Evolutionary conservation across 306 rosid genomes (phyloP), one percentile per base, ranked within the genome.

Genomic region (Trifolium fragiferum): DNA sequence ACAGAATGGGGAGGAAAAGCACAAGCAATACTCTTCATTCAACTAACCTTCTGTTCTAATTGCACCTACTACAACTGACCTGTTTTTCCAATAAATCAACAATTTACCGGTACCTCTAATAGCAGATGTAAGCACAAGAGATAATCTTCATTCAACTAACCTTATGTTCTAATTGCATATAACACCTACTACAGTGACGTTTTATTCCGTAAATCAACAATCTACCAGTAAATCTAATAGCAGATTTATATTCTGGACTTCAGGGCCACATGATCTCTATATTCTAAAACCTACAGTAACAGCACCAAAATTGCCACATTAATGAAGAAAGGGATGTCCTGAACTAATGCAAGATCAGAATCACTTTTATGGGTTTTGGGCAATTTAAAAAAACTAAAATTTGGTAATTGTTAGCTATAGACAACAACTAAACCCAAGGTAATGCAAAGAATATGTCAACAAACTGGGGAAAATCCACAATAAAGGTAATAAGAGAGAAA

Each of bases 301-400:
- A 51, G 66, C 40, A 20, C 21, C 37, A 47, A 66, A 72, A 35
- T 35, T 6, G n/a, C 64, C 61, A 38, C 60, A 27, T 70, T 12
- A 58, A 80, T 33, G 58, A 61, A 75, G 62, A 63, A 66, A 47
- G 61, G 66, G 41, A 71, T 55, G 78, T 14, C 37, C 27, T 43
- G 25, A 21, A 67, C 63, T 62, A 33, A 12, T 58, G 33, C 4
- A 59, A 64, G 7, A 38, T 35, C 47, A 23, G 10, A 27, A 23
- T 47, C 9, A 55, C 20, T 62, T 44, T 6, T 4, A 59, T 8
- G 49, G 21, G 54, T 66, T 33, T 38, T 30, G 44, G 30, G 14
- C 18, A 44, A 61, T 44, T 63, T 70, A 4, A 49, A 61, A 61
- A 68, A 79, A 41, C 53, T 49, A 55, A 59, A 68, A 27, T 55